phyloP scores from a whole-genome alignment of 2,329 filamentous ascomycete genomes.

The Tricladium varicosporioides region DNA sequence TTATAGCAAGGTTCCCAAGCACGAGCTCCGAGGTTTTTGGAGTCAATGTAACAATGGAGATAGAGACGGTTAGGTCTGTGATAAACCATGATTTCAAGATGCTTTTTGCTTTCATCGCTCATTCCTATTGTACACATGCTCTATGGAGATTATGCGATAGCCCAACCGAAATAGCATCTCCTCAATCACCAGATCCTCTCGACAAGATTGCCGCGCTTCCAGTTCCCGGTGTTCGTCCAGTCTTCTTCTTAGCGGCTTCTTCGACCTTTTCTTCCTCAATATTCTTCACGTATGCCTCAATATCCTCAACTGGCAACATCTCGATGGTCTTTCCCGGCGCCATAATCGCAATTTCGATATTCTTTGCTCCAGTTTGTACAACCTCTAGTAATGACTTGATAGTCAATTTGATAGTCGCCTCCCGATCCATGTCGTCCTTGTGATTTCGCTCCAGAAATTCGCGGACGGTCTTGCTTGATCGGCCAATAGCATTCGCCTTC shows the following conservation, averaged over 20 bases:
- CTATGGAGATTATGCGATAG: conserved; percentile 25
- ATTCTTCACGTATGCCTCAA: conserved; percentile 95
- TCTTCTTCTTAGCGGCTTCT: conserved; percentile 97
- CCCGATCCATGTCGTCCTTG: conserved; percentile 95
- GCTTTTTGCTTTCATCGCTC: conserved; percentile 26
- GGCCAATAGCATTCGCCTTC: conserved; percentile 98
- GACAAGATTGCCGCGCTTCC: conserved; percentile 74
- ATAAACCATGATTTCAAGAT: not conserved
- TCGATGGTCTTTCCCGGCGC: conserved; percentile 87
- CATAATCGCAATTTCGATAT: conserved; percentile 99
- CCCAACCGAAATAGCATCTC: conserved; percentile 18
- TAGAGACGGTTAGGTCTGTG: not conserved
- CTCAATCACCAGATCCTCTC: conserved; percentile 46
- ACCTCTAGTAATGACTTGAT: conserved; percentile 98
- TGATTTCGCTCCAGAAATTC: conserved; percentile 99
- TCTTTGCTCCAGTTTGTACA: conserved; percentile 98
- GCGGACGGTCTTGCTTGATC: conserved; percentile 97
- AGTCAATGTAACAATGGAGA: not conserved
- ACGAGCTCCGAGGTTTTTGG: too few species aligned
- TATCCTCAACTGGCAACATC: conserved; percentile 92
- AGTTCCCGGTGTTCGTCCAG: conserved; percentile 67
- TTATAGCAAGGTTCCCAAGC: too few species aligned
- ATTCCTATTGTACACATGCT: conserved; percentile 36
- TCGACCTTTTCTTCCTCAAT: conserved; percentile 99
- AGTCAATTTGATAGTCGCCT: conserved; percentile 92